Evolutionary conservation across 2,329 filamentous ascomycete genomes (phyloP), one percentile per base, ranked within the genome.

Genomic region (Arthrinium puccinioides): DNA sequence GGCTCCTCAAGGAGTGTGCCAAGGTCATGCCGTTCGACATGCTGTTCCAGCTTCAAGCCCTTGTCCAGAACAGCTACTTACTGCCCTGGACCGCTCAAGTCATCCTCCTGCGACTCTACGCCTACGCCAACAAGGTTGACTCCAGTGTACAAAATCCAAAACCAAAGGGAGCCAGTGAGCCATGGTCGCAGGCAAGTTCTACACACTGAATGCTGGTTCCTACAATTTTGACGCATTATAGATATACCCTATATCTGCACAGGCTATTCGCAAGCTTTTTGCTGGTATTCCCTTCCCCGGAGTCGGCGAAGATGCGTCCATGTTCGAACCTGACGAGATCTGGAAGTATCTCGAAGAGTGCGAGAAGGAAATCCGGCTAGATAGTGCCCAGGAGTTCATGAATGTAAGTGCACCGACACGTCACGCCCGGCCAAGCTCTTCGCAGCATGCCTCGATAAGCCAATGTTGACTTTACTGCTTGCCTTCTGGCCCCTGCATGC

Each of bases 21-120:
- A 35, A 47, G 2, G 54, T 55, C 31, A 38, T 76, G 39, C 60
- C 73, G 5, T 85, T 79, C 44, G 53, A 59, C 0, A 50, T 80
- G 1, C 62, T 75, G 6, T 84, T 78, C 48, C 80, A 84, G 46
- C 60, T 85, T 5, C 71, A 82, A 35, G 70, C 69, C 13, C 58
- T 89, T 5, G 75, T 79, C 1, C 66, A 70, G 48, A 83, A 84
- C 45, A 76, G 74, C 16, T 76, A 72, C 38, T 62, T 87, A 2
- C 62, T 75, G 10, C 82, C 83, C 0, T 47, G 51, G 1, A 71
- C 61, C 2, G 73, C 77, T 0, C 32, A 63, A 0, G 43, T 52
- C 2, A 50, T 86, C 5, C 53, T 78, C 2, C 51, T 59, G 0
- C 44, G 61, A 2, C 59, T 83, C n/a, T n/a, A n/a, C n/a, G n/a